Conservation (phyloP, 2,329 filamentous ascomycete species). For the Stagonosporopsis tanaceti region DNA sequence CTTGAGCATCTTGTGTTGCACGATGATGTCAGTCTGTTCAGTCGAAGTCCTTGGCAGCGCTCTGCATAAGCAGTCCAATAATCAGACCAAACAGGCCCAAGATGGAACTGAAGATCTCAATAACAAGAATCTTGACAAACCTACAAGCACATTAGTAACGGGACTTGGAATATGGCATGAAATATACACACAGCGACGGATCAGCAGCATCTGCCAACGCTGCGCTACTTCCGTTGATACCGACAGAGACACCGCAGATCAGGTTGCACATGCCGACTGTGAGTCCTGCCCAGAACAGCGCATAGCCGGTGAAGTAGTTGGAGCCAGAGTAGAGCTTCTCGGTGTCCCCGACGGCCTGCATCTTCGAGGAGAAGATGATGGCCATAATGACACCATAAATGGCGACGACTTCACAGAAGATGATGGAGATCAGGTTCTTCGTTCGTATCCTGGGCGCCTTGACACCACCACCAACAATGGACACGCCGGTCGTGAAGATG, state of each 20-base stretch:
- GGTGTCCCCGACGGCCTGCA: constrained; percentile 71
- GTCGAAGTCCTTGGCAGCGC: constrained; percentile 80
- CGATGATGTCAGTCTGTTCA: constrained; percentile 22
- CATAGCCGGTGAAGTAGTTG: constrained; percentile 94
- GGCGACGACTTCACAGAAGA: constrained; percentile 99
- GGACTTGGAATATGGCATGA: background rate
- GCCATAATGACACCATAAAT: constrained; percentile 99
- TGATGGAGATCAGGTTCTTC: constrained; percentile 99
- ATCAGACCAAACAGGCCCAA: constrained; percentile 96
- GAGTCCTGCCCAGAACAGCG: constrained; percentile 93
- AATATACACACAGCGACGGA: constrained; percentile 76
- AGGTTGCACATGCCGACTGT: constrained; percentile 96
- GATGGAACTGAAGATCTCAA: constrained; percentile 99
- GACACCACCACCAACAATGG: constrained; percentile 95
- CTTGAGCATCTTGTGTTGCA: background rate
- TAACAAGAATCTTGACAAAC: constrained; percentile 98
- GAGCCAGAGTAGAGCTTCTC: constrained; percentile 74
- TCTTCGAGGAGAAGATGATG: constrained; percentile 94
- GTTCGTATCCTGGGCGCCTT: constrained; percentile 97
- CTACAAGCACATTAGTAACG: constrained; percentile 55
- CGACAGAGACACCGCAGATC: constrained; percentile 93
- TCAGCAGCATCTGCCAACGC: constrained; percentile 96
- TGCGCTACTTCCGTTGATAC: constrained; percentile 97
- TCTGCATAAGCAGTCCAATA: constrained; percentile 85
- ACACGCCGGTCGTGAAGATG: constrained; percentile 97